Evolutionary conservation across 768 basidiomycete species (phyloP).

Genomic region (Suillus lakei): DNA sequence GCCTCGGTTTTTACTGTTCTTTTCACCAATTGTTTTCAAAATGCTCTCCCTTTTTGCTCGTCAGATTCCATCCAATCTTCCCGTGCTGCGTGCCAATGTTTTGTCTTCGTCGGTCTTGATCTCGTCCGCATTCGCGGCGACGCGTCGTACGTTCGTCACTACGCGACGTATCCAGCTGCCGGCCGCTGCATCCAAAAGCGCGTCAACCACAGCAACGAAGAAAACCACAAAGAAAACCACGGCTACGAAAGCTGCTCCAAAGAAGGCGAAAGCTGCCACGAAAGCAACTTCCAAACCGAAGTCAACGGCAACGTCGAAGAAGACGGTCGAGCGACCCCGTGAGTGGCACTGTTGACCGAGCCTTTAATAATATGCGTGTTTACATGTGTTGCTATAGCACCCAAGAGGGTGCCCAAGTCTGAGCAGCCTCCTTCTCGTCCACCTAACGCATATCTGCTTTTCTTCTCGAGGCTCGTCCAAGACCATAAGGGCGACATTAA

Average conservation of each 20-base stretch:
- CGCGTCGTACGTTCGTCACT: constrained; percentile 33
- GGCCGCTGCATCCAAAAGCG: constrained; percentile 7
- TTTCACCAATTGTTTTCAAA: constrained; percentile 11
- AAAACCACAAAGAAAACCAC: constrained; percentile 11
- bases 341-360: constrained; percentile 5
- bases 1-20: neutral
- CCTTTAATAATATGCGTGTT: neutral
- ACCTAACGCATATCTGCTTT: constrained; percentile 30
- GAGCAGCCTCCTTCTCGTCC: constrained; percentile 35
- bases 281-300: constrained; percentile 15
- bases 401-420: constrained; percentile 18
- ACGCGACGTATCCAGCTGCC: constrained; percentile 23
- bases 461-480: constrained; percentile 22
- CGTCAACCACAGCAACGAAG: constrained; percentile 9
- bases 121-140: constrained; percentile 5
- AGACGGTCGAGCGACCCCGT: constrained; percentile 19
- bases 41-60: constrained; percentile 22
- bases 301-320: constrained; percentile 12
- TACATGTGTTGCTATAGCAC: neutral
- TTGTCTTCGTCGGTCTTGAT: constrained; percentile 4
- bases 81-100: constrained; percentile 1
- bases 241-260: constrained; percentile 12
- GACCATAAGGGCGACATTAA: neutral
- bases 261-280: constrained; percentile 6
- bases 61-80: constrained; percentile 8